These are phyloP conservation scores for Dryas integrifolia DNA, from an alignment of 331 rosid genomes.

Conservation along the genomic window DNA sequence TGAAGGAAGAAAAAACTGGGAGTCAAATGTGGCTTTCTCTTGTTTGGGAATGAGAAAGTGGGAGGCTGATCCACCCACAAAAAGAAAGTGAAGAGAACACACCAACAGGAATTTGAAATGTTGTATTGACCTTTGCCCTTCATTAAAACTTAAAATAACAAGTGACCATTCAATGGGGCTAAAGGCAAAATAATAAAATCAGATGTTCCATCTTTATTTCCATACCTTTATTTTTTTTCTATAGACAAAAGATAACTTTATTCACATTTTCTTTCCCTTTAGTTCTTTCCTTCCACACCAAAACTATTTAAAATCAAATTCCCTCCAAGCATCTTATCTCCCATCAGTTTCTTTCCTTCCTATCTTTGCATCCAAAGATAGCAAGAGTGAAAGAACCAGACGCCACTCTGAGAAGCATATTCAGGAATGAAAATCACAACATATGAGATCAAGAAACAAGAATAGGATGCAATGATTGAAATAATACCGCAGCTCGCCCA, in stretches of 20 bases:
- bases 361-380: too few relatives aligned
- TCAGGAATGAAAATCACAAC: not conserved
- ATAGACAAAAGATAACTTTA: too few relatives aligned
- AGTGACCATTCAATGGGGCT: too few relatives aligned
- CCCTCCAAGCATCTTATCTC: too few relatives aligned
- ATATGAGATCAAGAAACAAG: not conserved
- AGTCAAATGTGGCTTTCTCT: not conserved
- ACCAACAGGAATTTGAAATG: not conserved
- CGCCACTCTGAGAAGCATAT: not conserved
- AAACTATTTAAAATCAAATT: too few relatives aligned
- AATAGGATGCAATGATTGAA: slow-evolving; percentile 3
- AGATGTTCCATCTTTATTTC: too few relatives aligned
- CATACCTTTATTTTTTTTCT: too few relatives aligned
- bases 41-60: not conserved
- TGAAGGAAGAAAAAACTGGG: not conserved
- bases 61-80: not conserved
- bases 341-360: too few relatives aligned
- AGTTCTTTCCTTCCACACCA: too few relatives aligned
- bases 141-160: too few relatives aligned
- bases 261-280: too few relatives aligned
- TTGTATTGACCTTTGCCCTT: not conserved
- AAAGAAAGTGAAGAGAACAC: not conserved
- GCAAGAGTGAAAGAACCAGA: not conserved
- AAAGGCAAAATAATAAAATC: too few relatives aligned
- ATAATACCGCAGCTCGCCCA: slow-evolving; percentile 86